Percentiles rank a stretch among this genome's conserved stretches.
phyloP scores from a whole-genome alignment of 2,329 filamentous ascomycete species.

The Trichoderma sp. region DNA sequence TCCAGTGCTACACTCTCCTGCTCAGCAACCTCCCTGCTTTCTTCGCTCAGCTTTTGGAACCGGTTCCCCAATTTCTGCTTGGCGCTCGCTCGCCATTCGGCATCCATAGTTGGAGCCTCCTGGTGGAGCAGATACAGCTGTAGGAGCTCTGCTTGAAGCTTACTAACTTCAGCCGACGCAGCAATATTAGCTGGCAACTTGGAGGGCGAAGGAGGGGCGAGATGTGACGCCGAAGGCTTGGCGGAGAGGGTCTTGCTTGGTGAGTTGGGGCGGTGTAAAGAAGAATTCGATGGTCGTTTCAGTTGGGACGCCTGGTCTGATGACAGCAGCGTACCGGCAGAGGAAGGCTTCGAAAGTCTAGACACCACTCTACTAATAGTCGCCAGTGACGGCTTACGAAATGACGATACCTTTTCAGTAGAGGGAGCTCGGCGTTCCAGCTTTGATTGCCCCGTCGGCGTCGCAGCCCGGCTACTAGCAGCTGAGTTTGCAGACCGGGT shows the following conservation, averaged over 20 bases:
- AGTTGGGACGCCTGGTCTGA: constrained; percentile 30
- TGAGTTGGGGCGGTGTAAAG: constrained; percentile 65
- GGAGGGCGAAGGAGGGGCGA: constrained; percentile 60
- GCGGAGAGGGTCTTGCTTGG: constrained; percentile 60
- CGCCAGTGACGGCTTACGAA: constrained; percentile 21
- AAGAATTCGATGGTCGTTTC: constrained; percentile 58
- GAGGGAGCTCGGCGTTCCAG: constrained; percentile 25
- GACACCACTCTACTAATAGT: constrained; percentile 4
- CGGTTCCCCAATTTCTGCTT: constrained; percentile 45
- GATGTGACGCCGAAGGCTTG: constrained; percentile 60
- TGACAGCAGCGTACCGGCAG: constrained; percentile 11
- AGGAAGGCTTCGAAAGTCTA: constrained; percentile 11
- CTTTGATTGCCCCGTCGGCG: background rate
- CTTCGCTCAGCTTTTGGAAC: constrained; percentile 42
- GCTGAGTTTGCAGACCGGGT: background rate
- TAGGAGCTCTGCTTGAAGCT: constrained; percentile 62
- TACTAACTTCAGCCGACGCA: constrained; percentile 55
- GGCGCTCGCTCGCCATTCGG: constrained; percentile 58
- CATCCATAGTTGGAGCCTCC: constrained; percentile 44
- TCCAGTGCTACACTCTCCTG: constrained; percentile 47
- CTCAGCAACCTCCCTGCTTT: constrained; percentile 35
- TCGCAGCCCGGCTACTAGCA: constrained; percentile 8
- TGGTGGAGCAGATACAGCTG: constrained; percentile 65
- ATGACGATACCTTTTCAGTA: background rate
- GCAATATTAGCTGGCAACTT: constrained; percentile 61